These are phyloP conservation scores for Sarocladiaceae sp. DNA, from an alignment of 2,329 filamentous ascomycete species.

Conservation along the genomic window DNA sequence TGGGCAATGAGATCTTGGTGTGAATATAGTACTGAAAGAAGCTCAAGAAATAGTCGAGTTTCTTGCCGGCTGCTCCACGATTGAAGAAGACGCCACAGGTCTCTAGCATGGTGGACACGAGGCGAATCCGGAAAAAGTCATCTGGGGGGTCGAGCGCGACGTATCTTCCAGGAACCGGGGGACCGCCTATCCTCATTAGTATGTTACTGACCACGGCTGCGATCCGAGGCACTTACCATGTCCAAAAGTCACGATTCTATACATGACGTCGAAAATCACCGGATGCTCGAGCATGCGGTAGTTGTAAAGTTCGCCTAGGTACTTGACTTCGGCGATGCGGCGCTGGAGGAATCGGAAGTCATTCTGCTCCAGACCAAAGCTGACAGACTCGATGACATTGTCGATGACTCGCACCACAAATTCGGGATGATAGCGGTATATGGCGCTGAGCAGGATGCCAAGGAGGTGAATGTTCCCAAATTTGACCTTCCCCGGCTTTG, in stretches of 20 bases:
- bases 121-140: constrained; percentile 91
- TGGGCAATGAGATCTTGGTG: constrained; percentile 81
- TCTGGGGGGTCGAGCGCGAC: constrained; percentile 82
- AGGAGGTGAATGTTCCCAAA: constrained; percentile 95
- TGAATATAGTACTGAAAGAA: constrained; percentile 97
- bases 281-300: constrained; percentile 95
- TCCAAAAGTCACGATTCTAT: constrained; percentile 89
- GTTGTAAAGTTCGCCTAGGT: constrained; percentile 92
- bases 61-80: constrained; percentile 88
- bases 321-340: constrained; percentile 91
- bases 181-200: constrained; percentile 51
- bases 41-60: constrained; percentile 92
- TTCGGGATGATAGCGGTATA: constrained; percentile 85
- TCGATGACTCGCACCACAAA: constrained; percentile 92
- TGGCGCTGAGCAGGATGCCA: constrained; percentile 78
- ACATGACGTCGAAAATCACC: constrained; percentile 91
- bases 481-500: constrained; percentile 94
- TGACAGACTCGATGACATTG: constrained; percentile 81
- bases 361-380: constrained; percentile 83
- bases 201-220: neutral
- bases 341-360: constrained; percentile 98
- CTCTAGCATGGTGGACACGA: constrained; percentile 84
- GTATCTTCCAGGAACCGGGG: constrained; percentile 68
- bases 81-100: constrained; percentile 96
- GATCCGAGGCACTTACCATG: constrained; percentile 49